Percentiles rank a stretch among this genome's conserved stretches.
Evolutionary conservation across 2,329 filamentous ascomycete genomes (phyloP).

Genomic region (Parafenestella ontariensis): DNA sequence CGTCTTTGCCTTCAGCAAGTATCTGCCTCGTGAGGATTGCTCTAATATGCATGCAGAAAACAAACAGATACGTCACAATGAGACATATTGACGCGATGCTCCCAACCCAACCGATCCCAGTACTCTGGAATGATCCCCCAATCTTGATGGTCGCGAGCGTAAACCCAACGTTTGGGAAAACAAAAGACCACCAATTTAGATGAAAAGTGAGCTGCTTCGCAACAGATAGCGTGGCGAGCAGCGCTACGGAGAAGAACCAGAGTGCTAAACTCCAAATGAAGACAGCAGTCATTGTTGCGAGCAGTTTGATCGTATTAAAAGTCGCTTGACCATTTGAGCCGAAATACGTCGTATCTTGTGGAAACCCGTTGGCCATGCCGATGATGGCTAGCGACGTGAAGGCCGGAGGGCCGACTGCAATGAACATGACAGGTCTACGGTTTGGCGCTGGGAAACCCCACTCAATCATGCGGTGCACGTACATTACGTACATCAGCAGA

Average conservation of each 20-base stretch:
- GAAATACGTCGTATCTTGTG: no score
- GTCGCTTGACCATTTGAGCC: no score
- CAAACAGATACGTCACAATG: background rate
- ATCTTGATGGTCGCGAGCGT: constrained; percentile 65
- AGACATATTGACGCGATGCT: background rate
- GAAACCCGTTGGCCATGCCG: no score
- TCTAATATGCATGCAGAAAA: background rate
- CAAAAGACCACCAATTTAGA: constrained; percentile 63
- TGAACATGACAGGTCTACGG: constrained; percentile 59
- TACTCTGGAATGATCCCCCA: background rate
- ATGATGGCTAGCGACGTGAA: no score
- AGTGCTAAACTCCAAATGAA: no score
- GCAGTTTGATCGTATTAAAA: no score
- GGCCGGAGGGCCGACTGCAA: constrained; percentile 56
- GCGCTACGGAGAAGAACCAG: constrained; percentile 59
- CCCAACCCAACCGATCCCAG: background rate
- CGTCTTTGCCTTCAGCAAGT: background rate
- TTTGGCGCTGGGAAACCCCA: constrained; percentile 56
- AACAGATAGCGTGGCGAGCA: constrained; percentile 48
- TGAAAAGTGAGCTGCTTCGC: constrained; percentile 49
- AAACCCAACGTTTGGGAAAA: constrained; percentile 71
- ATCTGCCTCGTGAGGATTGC: background rate
- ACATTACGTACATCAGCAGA: constrained; percentile 74
- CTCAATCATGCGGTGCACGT: constrained; percentile 72
- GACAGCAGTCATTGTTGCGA: no score